phyloP scores from a whole-genome alignment of 441 rosid species.

The Erodium texanum region DNA sequence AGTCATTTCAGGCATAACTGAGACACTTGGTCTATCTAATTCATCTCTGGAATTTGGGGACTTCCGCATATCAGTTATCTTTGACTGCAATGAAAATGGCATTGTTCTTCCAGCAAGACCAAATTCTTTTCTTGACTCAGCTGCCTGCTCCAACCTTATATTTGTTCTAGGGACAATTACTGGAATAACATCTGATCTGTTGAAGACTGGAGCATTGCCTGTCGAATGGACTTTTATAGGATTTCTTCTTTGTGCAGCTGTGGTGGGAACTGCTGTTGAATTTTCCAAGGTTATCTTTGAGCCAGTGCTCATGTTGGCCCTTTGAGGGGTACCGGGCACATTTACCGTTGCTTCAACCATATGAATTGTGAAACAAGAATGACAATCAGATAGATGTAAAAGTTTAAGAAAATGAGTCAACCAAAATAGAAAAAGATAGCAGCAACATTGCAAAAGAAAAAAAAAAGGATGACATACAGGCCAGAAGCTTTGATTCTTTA shows the following conservation, averaged over 20 bases:
- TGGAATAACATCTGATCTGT: conserved; percentile 50
- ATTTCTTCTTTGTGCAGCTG: conserved; percentile 48
- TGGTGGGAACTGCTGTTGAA: conserved; percentile 37
- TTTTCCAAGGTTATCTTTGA: conserved; percentile 34
- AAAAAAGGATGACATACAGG: conserved; percentile 42
- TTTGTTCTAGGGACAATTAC: conserved; percentile 78
- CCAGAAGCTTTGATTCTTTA: conserved; percentile 48
- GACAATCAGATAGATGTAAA: conserved; percentile 10
- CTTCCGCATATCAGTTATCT: conserved; percentile 52
- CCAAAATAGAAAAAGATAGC: background rate
- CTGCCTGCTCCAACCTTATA: conserved; percentile 43
- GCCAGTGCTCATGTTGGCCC: conserved; percentile 39
- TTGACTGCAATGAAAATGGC: conserved; percentile 96
- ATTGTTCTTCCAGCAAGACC: conserved; percentile 84
- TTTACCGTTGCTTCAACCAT: conserved; percentile 73
- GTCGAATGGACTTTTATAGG: conserved; percentile 38
- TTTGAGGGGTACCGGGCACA: conserved; percentile 68
- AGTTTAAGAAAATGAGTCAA: conserved; percentile 10
- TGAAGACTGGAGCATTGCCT: conserved; percentile 41
- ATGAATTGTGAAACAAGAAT: conserved; percentile 21
- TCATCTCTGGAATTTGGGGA: conserved; percentile 53
- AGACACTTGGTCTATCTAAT: conserved; percentile 40
- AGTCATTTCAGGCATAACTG: conserved; percentile 37
- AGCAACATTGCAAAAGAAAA: background rate
- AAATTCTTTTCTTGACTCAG: conserved; percentile 65